phyloP scores from a whole-genome alignment of 371 early-diverging fungal genomes.

The Syncephalastrum sp. region DNA sequence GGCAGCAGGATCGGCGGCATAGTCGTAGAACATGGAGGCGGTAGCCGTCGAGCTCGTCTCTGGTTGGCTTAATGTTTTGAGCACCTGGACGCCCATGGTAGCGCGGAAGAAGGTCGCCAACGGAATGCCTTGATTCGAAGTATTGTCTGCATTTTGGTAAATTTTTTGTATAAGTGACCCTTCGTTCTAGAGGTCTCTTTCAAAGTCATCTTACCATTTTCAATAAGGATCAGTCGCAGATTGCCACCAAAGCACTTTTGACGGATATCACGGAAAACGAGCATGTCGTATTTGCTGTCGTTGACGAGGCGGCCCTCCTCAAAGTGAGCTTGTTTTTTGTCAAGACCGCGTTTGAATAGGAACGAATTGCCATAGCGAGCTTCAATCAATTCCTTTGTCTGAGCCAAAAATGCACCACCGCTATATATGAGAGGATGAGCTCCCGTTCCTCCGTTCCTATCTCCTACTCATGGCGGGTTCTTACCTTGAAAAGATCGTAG shows the following conservation, averaged over 20 bases:
- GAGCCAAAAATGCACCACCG: slow-evolving; percentile 30
- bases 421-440: slow-evolving; percentile 36
- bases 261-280: slow-evolving; percentile 48
- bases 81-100: slow-evolving; percentile 52
- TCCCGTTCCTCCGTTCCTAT: no score
- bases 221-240: slow-evolving; percentile 59
- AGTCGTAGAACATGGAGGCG: slow-evolving; percentile 61
- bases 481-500: slow-evolving; percentile 74
- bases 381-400: slow-evolving; percentile 32
- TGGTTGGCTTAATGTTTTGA: slow-evolving; percentile 59
- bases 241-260: slow-evolving; percentile 84
- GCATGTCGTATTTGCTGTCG: slow-evolving; percentile 50
- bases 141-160: no score
- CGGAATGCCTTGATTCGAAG: not conserved
- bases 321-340: slow-evolving; percentile 30
- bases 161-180: no score
- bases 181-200: no score
- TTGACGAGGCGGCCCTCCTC: slow-evolving; percentile 40
- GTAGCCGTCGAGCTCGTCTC: slow-evolving; percentile 58
- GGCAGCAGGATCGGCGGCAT: slow-evolving; percentile 29
- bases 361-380: slow-evolving; percentile 46
- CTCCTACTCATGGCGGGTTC: not conserved
- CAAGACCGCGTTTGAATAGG: slow-evolving; percentile 45
- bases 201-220: slow-evolving; percentile 25
- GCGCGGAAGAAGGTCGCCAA: slow-evolving; percentile 50